A percentile compares a stretch with the other conserved stretches of the same genome.
phyloP scores from a whole-genome alignment of 1,284 basidiomycete species.

The Coniferiporia weirii region DNA sequence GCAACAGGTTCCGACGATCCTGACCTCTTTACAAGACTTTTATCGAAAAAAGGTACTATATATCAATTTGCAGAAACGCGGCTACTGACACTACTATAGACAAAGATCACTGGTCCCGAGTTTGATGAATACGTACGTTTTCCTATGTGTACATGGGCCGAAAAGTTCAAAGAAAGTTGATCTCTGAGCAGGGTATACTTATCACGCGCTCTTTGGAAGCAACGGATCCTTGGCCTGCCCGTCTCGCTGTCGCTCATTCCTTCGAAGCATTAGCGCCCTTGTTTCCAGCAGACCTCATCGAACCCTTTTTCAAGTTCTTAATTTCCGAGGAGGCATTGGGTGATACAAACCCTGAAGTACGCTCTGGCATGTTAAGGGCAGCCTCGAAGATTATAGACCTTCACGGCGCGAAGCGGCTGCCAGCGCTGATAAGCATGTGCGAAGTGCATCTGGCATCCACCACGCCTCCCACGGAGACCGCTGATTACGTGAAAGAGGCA shows the following conservation, averaged over 20 bases:
- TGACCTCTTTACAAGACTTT: slow-evolving; percentile 57
- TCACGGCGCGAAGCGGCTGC: slow-evolving; percentile 72
- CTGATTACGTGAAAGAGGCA: slow-evolving; percentile 90
- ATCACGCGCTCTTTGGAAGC: slow-evolving; percentile 86
- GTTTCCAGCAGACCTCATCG: slow-evolving; percentile 64
- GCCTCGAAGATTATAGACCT: slow-evolving; percentile 81
- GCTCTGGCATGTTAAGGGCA: slow-evolving; percentile 83
- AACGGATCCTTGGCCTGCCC: slow-evolving; percentile 87
- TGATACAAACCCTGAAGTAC: slow-evolving; percentile 79
- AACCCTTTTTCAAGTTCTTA: slow-evolving; percentile 84
- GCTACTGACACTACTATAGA: slow-evolving; percentile 35
- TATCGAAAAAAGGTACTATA: slow-evolving; percentile 74
- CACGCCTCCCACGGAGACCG: slow-evolving; percentile 61
- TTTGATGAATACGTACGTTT: slow-evolving; percentile 76
- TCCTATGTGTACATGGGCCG: not conserved
- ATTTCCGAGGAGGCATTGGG: slow-evolving; percentile 84
- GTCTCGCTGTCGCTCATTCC: slow-evolving; percentile 72
- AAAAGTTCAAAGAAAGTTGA: not conserved
- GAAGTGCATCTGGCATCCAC: slow-evolving; percentile 74
- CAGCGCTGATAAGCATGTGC: slow-evolving; percentile 79
- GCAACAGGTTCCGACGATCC: slow-evolving; percentile 45
- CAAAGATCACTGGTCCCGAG: slow-evolving; percentile 84
- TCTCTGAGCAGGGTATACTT: slow-evolving; percentile 75
- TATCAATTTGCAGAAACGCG: not conserved
- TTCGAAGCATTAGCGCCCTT: slow-evolving; percentile 69